phyloP scores from a whole-genome alignment of 106 monocot genomes.

The Dioscorea zingiberensis region DNA sequence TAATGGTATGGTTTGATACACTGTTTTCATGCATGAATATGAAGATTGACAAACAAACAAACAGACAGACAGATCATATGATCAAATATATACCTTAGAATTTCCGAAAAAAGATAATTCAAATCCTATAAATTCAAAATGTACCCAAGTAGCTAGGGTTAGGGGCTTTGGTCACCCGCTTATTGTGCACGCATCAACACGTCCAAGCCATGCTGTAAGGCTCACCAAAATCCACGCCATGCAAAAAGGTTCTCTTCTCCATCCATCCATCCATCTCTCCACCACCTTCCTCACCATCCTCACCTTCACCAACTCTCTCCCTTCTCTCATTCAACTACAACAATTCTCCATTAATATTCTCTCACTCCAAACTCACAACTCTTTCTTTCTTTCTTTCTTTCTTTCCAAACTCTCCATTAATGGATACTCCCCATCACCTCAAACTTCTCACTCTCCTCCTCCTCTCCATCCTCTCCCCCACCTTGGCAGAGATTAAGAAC shows the following conservation, averaged over 20 bases:
- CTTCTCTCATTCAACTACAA: background rate
- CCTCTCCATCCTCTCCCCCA: constrained; percentile 3
- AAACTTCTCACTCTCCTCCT: constrained; percentile 3
- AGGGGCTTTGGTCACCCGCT: background rate
- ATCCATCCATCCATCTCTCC: background rate
- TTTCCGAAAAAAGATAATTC: too few species aligned
- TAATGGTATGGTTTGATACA: too few species aligned
- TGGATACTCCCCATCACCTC: background rate
- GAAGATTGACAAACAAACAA: too few species aligned
- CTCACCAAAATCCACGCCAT: constrained; percentile 22
- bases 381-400: too few species aligned
- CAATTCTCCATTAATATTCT: background rate
- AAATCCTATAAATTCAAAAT: too few species aligned
- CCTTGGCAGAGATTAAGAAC: constrained; percentile 30
- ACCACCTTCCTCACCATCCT: background rate
- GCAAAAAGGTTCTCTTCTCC: constrained; percentile 1
- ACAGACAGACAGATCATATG: too few species aligned
- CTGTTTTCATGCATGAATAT: too few species aligned
- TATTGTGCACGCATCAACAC: background rate
- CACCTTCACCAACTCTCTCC: too few species aligned
- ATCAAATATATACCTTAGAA: too few species aligned
- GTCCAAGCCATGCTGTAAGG: background rate
- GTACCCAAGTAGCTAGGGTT: too few species aligned
- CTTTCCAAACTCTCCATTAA: background rate
- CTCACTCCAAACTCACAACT: too few species aligned